phyloP scores from a whole-genome alignment of 768 basidiomycete genomes.

The Agrocybe pediades region DNA sequence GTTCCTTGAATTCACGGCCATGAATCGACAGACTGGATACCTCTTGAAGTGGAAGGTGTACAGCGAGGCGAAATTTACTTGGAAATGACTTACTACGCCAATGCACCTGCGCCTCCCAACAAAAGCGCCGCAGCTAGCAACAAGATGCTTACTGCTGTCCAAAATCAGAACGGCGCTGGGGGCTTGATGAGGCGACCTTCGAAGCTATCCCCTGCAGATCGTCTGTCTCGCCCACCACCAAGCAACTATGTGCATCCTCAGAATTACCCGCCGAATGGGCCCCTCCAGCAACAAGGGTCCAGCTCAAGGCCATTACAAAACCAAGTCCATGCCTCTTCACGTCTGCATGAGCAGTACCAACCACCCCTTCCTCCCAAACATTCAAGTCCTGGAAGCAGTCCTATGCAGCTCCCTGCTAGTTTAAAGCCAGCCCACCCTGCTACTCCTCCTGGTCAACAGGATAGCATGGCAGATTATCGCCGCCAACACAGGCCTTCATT shows the following conservation, averaged over 20 bases:
- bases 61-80: constrained; percentile 86
- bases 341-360: not conserved
- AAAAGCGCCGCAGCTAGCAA: constrained; percentile 15
- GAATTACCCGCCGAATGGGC: constrained; percentile 16
- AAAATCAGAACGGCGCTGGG: constrained; percentile 20
- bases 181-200: constrained; percentile 49
- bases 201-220: constrained; percentile 52
- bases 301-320: not conserved
- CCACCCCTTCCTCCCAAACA: not conserved
- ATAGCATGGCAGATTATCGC: not conserved
- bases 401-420: constrained; percentile 2
- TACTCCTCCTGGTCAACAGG: not conserved
- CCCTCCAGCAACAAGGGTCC: not conserved
- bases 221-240: constrained; percentile 45
- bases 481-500: constrained; percentile 2
- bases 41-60: constrained; percentile 42
- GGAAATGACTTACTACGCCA: constrained; percentile 92
- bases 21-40: constrained; percentile 34
- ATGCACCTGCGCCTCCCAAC: constrained; percentile 53
- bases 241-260: constrained; percentile 32
- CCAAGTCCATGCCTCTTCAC: not conserved
- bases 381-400: not conserved
- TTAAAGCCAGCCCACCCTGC: not conserved
- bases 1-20: not conserved
- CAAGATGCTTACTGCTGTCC: constrained; percentile 21